These are phyloP conservation scores for Capsicum rhomboideum DNA, from an alignment of 257 asterid genomes.

Conservation along the genomic window DNA sequence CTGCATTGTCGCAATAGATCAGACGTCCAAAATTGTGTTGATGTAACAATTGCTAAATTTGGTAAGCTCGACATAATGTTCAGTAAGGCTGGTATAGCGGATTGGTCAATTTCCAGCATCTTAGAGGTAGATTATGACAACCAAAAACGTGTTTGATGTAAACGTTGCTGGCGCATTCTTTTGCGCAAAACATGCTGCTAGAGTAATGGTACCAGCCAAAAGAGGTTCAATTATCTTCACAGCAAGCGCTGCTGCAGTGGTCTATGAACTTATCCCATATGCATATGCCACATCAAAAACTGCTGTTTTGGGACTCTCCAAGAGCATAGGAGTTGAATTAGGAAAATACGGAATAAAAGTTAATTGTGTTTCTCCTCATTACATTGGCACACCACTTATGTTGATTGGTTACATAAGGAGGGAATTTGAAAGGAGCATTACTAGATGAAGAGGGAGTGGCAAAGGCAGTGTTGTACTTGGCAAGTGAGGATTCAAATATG, in stretches of 20 bases:
- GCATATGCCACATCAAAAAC: neutral
- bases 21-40: neutral
- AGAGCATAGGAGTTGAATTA: neutral
- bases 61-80: constrained; percentile 1
- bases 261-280: neutral
- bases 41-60: neutral
- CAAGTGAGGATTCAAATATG: neutral
- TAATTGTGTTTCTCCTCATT: no score
- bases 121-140: neutral
- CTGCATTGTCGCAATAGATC: neutral
- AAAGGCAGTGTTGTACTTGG: neutral
- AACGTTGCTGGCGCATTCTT: no score
- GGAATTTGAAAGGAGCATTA: no score
- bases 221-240: no score
- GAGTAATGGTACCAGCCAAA: neutral
- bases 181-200: neutral
- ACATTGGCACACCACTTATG: no score
- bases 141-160: neutral
- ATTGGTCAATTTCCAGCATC: neutral
- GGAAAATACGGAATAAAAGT: neutral
- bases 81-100: neutral
- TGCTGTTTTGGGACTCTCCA: neutral
- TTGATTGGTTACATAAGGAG: no score
- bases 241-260: no score
- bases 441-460: neutral